Base-by-base conservation (phyloP, 345 rosid genomes). In the Eucalyptus caleyi region DNA sequence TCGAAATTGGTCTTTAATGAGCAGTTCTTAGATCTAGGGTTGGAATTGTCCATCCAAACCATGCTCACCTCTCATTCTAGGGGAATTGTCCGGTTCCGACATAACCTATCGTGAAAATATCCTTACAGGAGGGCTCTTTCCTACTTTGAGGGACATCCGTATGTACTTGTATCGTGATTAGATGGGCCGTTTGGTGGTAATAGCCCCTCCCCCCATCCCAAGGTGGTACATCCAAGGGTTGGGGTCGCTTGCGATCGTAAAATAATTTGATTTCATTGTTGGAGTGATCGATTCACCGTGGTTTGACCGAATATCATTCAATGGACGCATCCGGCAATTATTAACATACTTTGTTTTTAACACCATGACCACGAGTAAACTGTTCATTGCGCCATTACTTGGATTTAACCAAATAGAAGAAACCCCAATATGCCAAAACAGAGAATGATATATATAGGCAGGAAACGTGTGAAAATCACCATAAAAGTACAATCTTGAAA, bases 1-100 rank as follows among this genome's bases (percentile, higher is more conserved):
- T 53, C 0, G 1, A 53, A 53, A 53, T 2, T 0, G 9, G 56
- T 19, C 4, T 53, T 53, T 18, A 53, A 53, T 53, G 24, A 0
- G 56, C 23, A 1, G 2, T 19, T 53, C 56, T 4, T 53, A 7
- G 24, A 53, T 51, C 10, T 53, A 19, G 2, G 23, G 24, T 53
- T 53, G 23, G 9, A 53, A 53, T 53, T 53, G 56, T 21, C 56
- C 56, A 53, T 1, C 56, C 4, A 53, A 2, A 53, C 4, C 56
- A 53, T 53, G 0, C 56, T 53, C 56, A 53, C 24, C 56, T 53
- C 56, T 53, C 56, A 53, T 21, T 53, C 2, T 60, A 27, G 8
- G 67, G 6, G 62, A 60, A 60, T 60, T 60, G 67, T 60, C 16
- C n/a, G 1, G 8, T 60, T 60, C 14, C 4, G 4, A 60, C 7